Base-by-base conservation (phyloP, 345 rosid species). In the Hevea brasiliensis region DNA sequence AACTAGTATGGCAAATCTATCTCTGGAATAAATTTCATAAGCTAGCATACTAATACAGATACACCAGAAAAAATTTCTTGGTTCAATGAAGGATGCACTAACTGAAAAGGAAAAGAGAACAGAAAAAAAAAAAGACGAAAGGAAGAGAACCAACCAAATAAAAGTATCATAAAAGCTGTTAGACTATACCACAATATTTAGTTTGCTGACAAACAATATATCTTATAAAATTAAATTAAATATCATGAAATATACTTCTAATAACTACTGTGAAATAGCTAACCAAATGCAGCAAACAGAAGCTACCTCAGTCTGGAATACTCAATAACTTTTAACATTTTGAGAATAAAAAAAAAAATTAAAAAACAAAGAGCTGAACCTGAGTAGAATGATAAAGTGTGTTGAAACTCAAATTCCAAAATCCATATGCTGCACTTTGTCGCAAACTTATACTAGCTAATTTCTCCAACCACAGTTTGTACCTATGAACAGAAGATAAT, bases 361-460 rank as follows among this genome's bases (percentile, higher is more conserved):
- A 57, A 17, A 32, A 72, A 72, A 61, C 23, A 15, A 53, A 44
- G 64, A 57, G 76, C 65, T 42, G 74, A 74, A 92, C 98, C 97
- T 92, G 97, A 74, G 95, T 90, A 44, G 97, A 87, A 80, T 92
- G 97, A 84, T 92, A 92, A 74, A 94, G 94, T 68, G 90, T 84
- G 79, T 90, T 90, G 89, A 89, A 94, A 85, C 88, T 86, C 82
- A 86, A 84, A 71, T 86, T 94, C 98, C 98, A 94, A 72, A 90
- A 81, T 63, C 98, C 98, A 89, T 86, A 89, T 45, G 98, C 98
- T 81, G 94, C 95, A 88, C 98, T 94, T 83, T 94, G 97, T 72
- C 95, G 87, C 81, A 94, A 81, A 83, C 92, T 92, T 80, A 92
- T 83, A 82, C 81, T 87, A 67, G 97, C 97, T 82, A 92, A 72